These are phyloP conservation scores for Tricholomella constricta DNA, from an alignment of 768 basidiomycete species.

Conservation along the genomic window DNA sequence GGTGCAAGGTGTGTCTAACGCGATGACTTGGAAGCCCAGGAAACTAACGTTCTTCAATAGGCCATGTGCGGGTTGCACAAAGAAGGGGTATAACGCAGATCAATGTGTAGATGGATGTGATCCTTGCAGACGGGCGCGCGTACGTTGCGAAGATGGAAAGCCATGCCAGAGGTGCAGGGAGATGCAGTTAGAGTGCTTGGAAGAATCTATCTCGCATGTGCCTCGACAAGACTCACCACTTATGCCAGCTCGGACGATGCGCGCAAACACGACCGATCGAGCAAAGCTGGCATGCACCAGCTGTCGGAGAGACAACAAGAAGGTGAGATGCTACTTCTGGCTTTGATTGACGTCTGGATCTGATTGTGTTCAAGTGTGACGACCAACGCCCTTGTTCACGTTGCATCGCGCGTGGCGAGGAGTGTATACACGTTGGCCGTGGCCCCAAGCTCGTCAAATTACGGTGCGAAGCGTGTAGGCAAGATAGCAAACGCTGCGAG, in stretches of 20 bases:
- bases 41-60: conserved; percentile 28
- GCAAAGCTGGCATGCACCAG: conserved; percentile 61
- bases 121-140: conserved; percentile 57
- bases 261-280: conserved; percentile 43
- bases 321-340: conserved; percentile 36
- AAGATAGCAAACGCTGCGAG: conserved; percentile 60
- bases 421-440: conserved; percentile 57
- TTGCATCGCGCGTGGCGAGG: conserved; percentile 54
- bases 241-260: conserved; percentile 24
- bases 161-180: conserved; percentile 56
- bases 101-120: conserved; percentile 67
- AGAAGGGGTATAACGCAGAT: conserved; percentile 52
- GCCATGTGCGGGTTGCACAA: conserved; percentile 60
- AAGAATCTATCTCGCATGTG: conserved; percentile 36
- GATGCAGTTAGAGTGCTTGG: conserved; percentile 51
- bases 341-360: conserved; percentile 3
- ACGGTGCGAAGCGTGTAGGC: conserved; percentile 60
- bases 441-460: conserved; percentile 59
- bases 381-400: conserved; percentile 64
- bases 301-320: conserved; percentile 68
- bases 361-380: conserved; percentile 48
- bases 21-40: conserved; percentile 4
- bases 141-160: conserved; percentile 51
- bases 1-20: conserved; percentile 43
- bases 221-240: conserved; percentile 25